Conservation (phyloP, 2,329 filamentous ascomycete genomes). For the Trichoderma polysporum region DNA sequence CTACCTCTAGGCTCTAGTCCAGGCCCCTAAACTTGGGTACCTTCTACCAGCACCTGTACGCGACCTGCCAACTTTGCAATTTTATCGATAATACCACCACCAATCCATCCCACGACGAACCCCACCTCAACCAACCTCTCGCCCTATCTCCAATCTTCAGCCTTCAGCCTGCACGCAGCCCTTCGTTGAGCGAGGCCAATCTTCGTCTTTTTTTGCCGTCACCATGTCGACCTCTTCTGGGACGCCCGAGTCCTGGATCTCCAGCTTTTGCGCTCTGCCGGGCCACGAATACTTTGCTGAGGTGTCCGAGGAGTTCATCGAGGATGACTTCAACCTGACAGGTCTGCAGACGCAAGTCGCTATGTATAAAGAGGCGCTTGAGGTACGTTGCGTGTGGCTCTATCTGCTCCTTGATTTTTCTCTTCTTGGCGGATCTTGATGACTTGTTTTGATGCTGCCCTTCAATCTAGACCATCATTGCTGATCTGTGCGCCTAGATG, state of each 20-base stretch:
- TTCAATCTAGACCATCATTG: not conserved
- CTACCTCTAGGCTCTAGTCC: not conserved
- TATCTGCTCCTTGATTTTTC: not conserved
- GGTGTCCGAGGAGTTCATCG: conserved; percentile 98
- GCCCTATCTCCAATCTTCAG: not conserved
- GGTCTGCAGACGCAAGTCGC: conserved; percentile 92
- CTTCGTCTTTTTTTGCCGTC: conserved; percentile 19
- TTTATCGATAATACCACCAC: conserved; percentile 20
- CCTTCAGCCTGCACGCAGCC: not conserved
- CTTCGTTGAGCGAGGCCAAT: conserved; percentile 5
- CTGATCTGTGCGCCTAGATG: conserved; percentile 57
- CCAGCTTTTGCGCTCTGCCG: conserved; percentile 90
- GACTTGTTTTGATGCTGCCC: not conserved
- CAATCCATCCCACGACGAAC: conserved; percentile 1
- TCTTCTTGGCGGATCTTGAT: not conserved
- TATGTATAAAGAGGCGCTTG: conserved; percentile 98
- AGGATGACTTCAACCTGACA: conserved; percentile 99
- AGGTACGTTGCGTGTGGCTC: conserved; percentile 47
- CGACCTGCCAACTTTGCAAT: conserved; percentile 6
- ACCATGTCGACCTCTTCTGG: conserved; percentile 61
- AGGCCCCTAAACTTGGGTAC: not conserved
- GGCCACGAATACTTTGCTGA: conserved; percentile 99
- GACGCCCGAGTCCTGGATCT: conserved; percentile 88
- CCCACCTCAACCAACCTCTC: conserved; percentile 6
- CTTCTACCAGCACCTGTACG: not conserved